Evolutionary conservation across 2,329 filamentous ascomycete genomes (phyloP), one percentile per base, ranked within the genome.

Genomic region (Aspergillus ustus): DNA sequence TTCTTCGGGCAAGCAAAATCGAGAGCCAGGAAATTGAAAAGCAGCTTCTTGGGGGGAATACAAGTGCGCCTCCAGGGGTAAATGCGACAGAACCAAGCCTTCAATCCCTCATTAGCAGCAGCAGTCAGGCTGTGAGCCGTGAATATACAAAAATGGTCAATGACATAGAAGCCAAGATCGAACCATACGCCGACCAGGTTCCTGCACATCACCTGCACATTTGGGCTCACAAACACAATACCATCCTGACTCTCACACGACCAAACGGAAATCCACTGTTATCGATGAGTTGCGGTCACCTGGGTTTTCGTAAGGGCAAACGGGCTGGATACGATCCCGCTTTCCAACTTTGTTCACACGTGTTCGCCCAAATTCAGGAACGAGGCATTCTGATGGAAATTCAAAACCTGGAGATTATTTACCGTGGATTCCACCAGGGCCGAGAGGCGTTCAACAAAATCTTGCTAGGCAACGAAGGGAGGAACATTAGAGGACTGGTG

Each of bases 391-490:
- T 92, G 71, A 82, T 87, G 67, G 87, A 91, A 69, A 96, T 98
- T 60, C 82, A 87, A 66, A 83, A 85, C 59, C 75, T 99, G 65
- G 93, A 97, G 78, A 82, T 99, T 54, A 83, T 93, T 4, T 82
- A 96, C 67, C 86, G 92, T 71, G 94, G 93, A 0, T 99, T 95
- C 74, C 95, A 94, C 1, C 81, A 85, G 9, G 95, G 95, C 1
- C 85, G 96, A 69, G 93, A 98, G 71, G 95, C 95, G 1, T 90
- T 93, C 57, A 89, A 89, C 58, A 99, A 98, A 84, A 91, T 93
- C 6, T 80, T 99, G 61, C 80, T 99, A 77, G 93, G 94, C 40
- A 88, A 84, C 22, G 94, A 99, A 77, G 95, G 95, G 60, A 88
- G 87, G 73, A 77, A 87, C 70, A 79, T 98, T 67, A 86, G 92